Base-by-base conservation (phyloP, 345 rosid species). In the Rhizophora mangle region DNA sequence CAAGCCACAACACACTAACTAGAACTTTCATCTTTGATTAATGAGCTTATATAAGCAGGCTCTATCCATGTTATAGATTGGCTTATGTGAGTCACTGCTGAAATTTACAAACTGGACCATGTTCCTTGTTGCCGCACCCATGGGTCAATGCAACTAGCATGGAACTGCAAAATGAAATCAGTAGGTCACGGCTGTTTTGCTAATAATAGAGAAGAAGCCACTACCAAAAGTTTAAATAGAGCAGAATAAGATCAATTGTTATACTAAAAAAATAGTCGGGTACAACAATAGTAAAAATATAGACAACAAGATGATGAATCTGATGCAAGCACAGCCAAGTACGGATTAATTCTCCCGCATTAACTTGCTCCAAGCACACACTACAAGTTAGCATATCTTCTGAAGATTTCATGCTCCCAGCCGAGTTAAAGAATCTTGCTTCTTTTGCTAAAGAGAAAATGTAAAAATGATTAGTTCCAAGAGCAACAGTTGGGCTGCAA, bases 81-180 rank as follows among this genome's bases (percentile, higher is more conserved):
- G 59, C 29, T 9, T 4, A 43, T 65, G 69, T 49, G 43, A 60
- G 63, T 46, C 34, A 22, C 6, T 53, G 30, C 68, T 6, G 32
- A 15, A 47, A 60, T 52, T 88, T 88, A 77, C 96, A 88, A 36
- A 90, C 89, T 8, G 96, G 96, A 78, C 94, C 94, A 90, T 20
- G 94, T 90, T 72, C 94, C 96, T 71, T 90, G 92, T 67, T 85
- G 96, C 75, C 82, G 75, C 72, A 86, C 79, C 94, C 96, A 90
- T 0, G 93, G 94, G 39, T 87, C 92, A 0, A 90, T 90, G 80
- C 96, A 90, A 65, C 55, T 81, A 0, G 94, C 88, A 87, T 87
- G 96, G 79, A 90, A 88, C 96, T 90, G 92, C 79, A 78, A 70
- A 65, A 70, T 32, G 13, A 36, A 7, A 68, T 24, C 26, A 21